Base-by-base conservation (phyloP, 2,329 filamentous ascomycete species). In the Ilyonectria sp. region DNA sequence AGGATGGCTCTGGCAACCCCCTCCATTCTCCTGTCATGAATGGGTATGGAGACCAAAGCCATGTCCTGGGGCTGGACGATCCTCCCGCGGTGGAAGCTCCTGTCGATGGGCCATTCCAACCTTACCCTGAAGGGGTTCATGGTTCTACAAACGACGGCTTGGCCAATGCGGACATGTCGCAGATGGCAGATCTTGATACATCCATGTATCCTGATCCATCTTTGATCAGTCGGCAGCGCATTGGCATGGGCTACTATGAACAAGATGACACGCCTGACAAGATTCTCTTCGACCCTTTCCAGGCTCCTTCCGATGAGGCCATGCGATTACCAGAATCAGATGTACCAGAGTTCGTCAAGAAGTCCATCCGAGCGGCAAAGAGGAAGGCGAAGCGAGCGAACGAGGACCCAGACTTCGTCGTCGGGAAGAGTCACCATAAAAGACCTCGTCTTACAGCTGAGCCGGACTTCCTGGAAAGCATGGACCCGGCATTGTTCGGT, bases 221-320 rank as follows among this genome's bases (percentile, higher is more conserved):
- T n/a, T 73, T 81, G 40, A 76, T 84, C 43, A 80, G 79, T 46
- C 81, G 80, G n/a, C 85, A 86, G 57, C 82, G 86, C 35, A 86
- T 90, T 69, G 88, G 88, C 17, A 86, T 89, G 82, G 88, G 87
- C 10, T 90, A 90, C 76, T 90, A 90, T 74, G 85, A 90, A 63
- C 87, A 89, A 71, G 86, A 88, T 66, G 86, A 89, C 70, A 84
- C 83, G 23, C 83, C 85, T 2, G 87, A 90, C 75, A 87, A 82
- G 73, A 90, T 90, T 75, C 76, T 90, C 3, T 90, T 90, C 65
- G 86, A 90, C 69, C 85, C 85, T 9, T 90, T 89, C 73, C 85
- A 89, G 70, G 82, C 82, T 31, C 88, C 87, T 6, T 79, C 84
- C 13, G 80, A 82, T 4, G 85, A 86, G 4, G 77, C 78, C 11